These are phyloP conservation scores for Phytophthora meadii DNA, from an alignment of 352 stramenopile species.

Conservation along the genomic window DNA sequence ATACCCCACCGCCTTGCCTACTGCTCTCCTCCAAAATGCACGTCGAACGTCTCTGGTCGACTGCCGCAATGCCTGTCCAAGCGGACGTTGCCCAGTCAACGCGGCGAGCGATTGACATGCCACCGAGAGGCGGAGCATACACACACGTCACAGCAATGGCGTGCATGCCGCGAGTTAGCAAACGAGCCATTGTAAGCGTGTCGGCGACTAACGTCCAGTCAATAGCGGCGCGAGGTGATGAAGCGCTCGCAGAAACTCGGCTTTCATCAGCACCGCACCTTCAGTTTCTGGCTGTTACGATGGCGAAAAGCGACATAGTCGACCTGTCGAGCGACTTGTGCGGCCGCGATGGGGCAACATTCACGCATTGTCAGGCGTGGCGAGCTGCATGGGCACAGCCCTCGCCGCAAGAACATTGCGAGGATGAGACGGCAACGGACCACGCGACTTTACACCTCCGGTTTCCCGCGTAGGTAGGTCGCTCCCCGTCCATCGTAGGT, in stretches of 20 bases:
- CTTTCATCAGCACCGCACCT: conserved; percentile 22
- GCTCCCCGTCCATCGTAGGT: conserved; percentile 15
- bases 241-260: conserved; percentile 18
- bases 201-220: conserved; percentile 28
- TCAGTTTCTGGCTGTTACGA: background rate
- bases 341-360: conserved; percentile 10
- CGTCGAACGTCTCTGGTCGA: background rate
- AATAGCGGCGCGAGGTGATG: conserved; percentile 10
- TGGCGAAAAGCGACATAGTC: conserved; percentile 34
- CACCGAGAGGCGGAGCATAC: conserved; percentile 31
- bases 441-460: conserved; percentile 28
- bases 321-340: conserved; percentile 18
- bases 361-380: conserved; percentile 9
- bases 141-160: conserved; percentile 15
- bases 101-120: conserved; percentile 17
- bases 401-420: conserved; percentile 20
- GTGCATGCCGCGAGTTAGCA: conserved; percentile 23
- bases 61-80: conserved; percentile 12
- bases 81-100: conserved; percentile 12
- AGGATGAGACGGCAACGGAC: conserved; percentile 25
- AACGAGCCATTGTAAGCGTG: conserved; percentile 11
- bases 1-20: background rate
- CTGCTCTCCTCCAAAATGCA: background rate
- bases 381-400: conserved; percentile 1
- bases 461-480: conserved; percentile 16